A percentile compares a stretch with the other conserved stretches of the same genome.
Evolutionary conservation across 352 stramenopile species (phyloP).

Genomic region (Pythium brachiatum): DNA sequence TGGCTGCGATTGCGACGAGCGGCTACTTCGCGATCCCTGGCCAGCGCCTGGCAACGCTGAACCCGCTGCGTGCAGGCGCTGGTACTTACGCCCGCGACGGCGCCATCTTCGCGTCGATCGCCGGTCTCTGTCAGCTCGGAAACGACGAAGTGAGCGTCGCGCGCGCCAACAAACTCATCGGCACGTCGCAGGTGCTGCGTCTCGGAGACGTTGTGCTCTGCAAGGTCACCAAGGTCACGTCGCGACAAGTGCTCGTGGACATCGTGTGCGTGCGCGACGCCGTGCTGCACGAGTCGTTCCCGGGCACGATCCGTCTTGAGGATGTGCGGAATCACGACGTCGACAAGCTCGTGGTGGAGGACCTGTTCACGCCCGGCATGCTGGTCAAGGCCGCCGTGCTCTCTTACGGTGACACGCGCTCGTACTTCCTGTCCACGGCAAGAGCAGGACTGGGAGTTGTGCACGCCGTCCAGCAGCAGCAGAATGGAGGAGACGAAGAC

Average conservation of each 20-base stretch:
- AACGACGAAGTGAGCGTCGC: slow-evolving; percentile 44
- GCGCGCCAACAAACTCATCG: slow-evolving; percentile 52
- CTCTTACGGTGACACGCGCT: slow-evolving; percentile 83
- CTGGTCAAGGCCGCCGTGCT: slow-evolving; percentile 79
- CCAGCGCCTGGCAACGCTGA: slow-evolving; percentile 44
- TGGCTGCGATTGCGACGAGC: slow-evolving; percentile 16
- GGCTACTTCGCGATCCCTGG: slow-evolving; percentile 48
- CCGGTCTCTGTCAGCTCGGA: slow-evolving; percentile 40
- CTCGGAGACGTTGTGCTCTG: slow-evolving; percentile 67
- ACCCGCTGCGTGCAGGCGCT: slow-evolving; percentile 37
- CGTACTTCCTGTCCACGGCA: slow-evolving; percentile 82
- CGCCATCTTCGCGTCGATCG: slow-evolving; percentile 70
- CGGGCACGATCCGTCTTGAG: slow-evolving; percentile 73
- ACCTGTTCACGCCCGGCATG: slow-evolving; percentile 65
- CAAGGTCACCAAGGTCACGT: slow-evolving; percentile 63
- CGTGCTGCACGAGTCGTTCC: slow-evolving; percentile 79
- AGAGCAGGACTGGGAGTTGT: slow-evolving; percentile 69
- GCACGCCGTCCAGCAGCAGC: slow-evolving; percentile 33
- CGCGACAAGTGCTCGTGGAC: slow-evolving; percentile 74
- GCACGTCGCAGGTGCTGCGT: slow-evolving; percentile 65
- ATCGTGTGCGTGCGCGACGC: slow-evolving; percentile 67
- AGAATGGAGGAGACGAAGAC: slow-evolving; percentile 20
- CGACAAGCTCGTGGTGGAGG: slow-evolving; percentile 79
- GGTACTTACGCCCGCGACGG: slow-evolving; percentile 62
- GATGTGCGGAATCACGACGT: slow-evolving; percentile 78